Conservation (phyloP, 2,329 filamentous ascomycete species). For the Colletotrichum sp. region DNA sequence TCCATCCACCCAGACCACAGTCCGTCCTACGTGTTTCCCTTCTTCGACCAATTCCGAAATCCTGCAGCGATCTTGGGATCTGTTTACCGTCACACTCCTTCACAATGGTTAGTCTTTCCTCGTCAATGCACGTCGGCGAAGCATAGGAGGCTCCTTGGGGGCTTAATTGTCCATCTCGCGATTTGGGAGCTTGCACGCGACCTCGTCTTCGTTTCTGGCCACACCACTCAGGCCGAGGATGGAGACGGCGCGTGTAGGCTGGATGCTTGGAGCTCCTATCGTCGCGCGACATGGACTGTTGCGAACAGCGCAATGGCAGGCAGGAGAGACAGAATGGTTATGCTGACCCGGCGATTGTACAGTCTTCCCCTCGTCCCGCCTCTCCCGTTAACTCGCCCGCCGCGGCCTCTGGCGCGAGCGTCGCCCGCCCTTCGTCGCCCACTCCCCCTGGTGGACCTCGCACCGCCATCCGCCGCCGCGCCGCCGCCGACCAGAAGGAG, state of each 20-base stretch:
- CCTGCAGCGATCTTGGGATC: slow-evolving; percentile 35
- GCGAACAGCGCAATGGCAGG: neutral
- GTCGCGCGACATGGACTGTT: neutral
- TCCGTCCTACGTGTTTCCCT: slow-evolving; percentile 22
- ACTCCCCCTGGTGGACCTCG: slow-evolving; percentile 92
- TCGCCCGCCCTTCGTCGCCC: slow-evolving; percentile 82
- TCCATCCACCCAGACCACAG: slow-evolving; percentile 21
- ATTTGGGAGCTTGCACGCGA: neutral
- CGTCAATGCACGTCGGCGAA: neutral
- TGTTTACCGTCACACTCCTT: slow-evolving; percentile 4
- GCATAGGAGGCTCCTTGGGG: neutral
- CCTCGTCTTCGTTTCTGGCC: neutral
- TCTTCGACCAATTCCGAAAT: slow-evolving; percentile 18
- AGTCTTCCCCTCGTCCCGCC: slow-evolving; percentile 66
- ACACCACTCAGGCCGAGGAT: neutral
- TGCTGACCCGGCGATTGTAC: neutral
- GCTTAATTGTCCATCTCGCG: neutral
- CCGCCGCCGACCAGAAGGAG: slow-evolving; percentile 96
- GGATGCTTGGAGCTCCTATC: neutral
- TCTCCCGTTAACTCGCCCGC: slow-evolving; percentile 62
- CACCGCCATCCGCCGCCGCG: slow-evolving; percentile 92
- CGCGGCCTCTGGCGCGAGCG: slow-evolving; percentile 69
- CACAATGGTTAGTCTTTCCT: slow-evolving; percentile 22
- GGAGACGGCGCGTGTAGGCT: neutral
- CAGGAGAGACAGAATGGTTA: neutral